These are phyloP conservation scores for Cucumis melo DNA, from an alignment of 306 rosid species.

Conservation along the genomic window DNA sequence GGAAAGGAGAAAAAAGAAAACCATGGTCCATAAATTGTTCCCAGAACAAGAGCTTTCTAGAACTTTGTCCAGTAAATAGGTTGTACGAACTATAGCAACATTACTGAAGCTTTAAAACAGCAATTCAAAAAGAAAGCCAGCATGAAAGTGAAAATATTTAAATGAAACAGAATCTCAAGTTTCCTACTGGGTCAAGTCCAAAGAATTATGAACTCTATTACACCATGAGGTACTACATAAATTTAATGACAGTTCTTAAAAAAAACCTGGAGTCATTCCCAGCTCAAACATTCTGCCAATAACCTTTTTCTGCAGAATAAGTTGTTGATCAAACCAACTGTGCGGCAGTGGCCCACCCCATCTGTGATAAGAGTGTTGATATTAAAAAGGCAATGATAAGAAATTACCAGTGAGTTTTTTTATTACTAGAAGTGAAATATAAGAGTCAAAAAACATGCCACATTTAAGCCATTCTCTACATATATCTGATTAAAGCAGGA, in stretches of 20 bases:
- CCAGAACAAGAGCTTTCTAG: neutral
- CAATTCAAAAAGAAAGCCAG: neutral
- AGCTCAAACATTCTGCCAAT: conserved; percentile 66
- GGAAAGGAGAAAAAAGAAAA: conserved; percentile 20
- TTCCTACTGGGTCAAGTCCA: neutral
- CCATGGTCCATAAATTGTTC: neutral
- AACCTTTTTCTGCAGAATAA: conserved; percentile 65
- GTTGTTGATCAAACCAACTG: conserved; percentile 81
- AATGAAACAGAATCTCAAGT: neutral
- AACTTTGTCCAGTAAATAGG: neutral
- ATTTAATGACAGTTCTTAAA: neutral
- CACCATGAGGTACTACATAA: neutral
- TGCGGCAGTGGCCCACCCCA: conserved; percentile 96
- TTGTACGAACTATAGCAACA: neutral
- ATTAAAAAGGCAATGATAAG: neutral
- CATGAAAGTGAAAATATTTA: neutral
- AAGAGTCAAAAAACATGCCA: neutral
- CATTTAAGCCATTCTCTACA: neutral
- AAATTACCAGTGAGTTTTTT: neutral
- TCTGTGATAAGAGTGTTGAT: conserved; percentile 18
- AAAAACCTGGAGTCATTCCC: conserved; percentile 88
- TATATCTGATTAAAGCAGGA: neutral
- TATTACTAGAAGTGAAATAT: neutral
- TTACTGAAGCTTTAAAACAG: neutral
- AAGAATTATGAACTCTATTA: neutral